Evolutionary conservation across 495 filamentous ascomycete genomes (phyloP), one percentile per base, ranked within the genome.

Genomic region (Trichoderma virens): DNA sequence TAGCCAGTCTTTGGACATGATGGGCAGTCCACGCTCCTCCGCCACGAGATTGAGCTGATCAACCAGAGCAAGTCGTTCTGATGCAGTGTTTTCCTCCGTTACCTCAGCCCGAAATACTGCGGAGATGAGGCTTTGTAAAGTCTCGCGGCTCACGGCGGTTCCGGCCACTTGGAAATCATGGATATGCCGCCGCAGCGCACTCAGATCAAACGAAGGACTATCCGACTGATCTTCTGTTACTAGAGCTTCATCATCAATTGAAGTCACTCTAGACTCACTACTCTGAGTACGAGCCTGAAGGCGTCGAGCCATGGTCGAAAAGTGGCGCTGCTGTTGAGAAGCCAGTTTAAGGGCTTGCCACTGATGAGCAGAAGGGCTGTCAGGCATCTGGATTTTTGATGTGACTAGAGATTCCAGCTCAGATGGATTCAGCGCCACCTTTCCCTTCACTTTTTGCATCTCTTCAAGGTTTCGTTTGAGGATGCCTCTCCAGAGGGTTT

Each of bases 401-500:
- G 35, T 25, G 25, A 43, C 39, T 35, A 43, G 18, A 5, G 20
- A 11, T 13, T 60, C 47, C 18, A 56, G 16, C 20, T 56, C n/a
- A 2, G 43, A 39, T 16, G 38, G 20, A 20, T 32, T 25, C 16
- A 39, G 9, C 6, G 41, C 9, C 34, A 25, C n/a, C 64, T 30
- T 47, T 5, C 30, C 61, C 14, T 27, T 31, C 16, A 62, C 56
- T 47, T 41, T 63, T 14, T 43, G 56, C 35, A 63, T 59, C 32
- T 66, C 67, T 54, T 67, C 65, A 25, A 65, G 25, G 63, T 67
- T 71, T 16, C 69, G 39, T 54, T 62, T 62, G 32, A 76, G 62
- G 31, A 61, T 66, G 30, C 67, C 79, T 28, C 77, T 75, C 94
- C 94, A 98, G 5, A 98, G 78, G 11, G 76, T 77, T 70, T 98